Evolutionary conservation across 116 monocot species (phyloP).

Genomic region (Posidonia oceanica): DNA sequence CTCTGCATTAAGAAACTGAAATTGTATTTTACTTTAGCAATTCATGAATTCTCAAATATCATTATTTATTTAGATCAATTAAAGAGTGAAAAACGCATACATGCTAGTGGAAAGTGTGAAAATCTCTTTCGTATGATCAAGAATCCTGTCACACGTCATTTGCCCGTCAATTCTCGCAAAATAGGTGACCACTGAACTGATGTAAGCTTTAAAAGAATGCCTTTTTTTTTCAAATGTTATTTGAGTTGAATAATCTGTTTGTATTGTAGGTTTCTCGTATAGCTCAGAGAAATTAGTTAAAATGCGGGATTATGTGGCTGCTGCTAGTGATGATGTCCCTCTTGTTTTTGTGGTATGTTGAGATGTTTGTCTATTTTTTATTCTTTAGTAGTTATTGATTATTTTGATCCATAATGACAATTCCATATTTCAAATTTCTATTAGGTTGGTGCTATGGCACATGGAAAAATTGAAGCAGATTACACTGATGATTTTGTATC

Average conservation of each 20-base stretch:
- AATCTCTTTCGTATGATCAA: constrained; percentile 94
- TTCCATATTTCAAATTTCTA: constrained; percentile 7
- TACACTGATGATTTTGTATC: constrained; percentile 78
- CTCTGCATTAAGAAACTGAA: background rate
- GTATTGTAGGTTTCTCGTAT: constrained; percentile 59
- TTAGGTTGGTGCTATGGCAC: constrained; percentile 94
- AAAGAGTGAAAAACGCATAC: constrained; percentile 73
- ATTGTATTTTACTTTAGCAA: background rate
- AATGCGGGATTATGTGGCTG: constrained; percentile 58
- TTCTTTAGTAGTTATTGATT: background rate
- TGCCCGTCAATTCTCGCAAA: constrained; percentile 71
- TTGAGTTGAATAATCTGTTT: background rate
- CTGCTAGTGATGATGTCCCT: constrained; percentile 41
- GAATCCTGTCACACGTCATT: constrained; percentile 73
- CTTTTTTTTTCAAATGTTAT: background rate
- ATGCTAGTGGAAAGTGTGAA: constrained; percentile 74
- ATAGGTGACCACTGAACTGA: constrained; percentile 42
- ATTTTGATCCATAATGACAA: background rate
- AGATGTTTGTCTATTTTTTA: background rate
- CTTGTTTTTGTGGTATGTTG: constrained; percentile 81
- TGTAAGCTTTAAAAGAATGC: background rate
- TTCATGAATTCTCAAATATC: background rate
- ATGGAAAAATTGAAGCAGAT: constrained; percentile 80
- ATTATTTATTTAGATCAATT: constrained; percentile 49
- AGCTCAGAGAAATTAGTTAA: constrained; percentile 72